Evolutionary conservation across 2,329 filamentous ascomycete genomes (phyloP).

Genomic region (Arthroderma sp.): DNA sequence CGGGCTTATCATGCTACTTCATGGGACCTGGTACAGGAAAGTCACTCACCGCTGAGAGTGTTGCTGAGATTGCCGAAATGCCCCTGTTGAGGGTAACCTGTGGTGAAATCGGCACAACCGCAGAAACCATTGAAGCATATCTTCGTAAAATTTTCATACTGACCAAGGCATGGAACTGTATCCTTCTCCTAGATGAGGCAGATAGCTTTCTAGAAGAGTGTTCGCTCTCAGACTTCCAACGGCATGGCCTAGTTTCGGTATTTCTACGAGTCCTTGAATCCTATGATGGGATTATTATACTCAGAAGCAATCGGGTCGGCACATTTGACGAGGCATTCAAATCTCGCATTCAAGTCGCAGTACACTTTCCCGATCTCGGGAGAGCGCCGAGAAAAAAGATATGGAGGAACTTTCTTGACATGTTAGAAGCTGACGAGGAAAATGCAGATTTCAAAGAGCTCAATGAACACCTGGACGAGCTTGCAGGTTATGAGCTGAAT

Average conservation of each 20-base stretch:
- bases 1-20: constrained; percentile 12
- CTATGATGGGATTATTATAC: constrained; percentile 25
- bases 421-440: constrained; percentile 9
- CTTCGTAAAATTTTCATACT: constrained; percentile 24
- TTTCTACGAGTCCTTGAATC: constrained; percentile 28
- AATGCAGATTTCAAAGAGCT: constrained; percentile 11
- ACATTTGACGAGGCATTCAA: constrained; percentile 27
- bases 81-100: constrained; percentile 11
- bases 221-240: constrained; percentile 9
- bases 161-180: constrained; percentile 10
- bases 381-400: constrained; percentile 6
- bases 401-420: constrained; percentile 14
- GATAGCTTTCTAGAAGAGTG: constrained; percentile 12
- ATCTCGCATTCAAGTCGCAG: constrained; percentile 17
- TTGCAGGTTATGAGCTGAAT: constrained; percentile 14
- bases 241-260: constrained; percentile 19
- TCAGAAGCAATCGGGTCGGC: constrained; percentile 24
- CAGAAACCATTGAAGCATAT: constrained; percentile 24
- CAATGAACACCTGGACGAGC: constrained; percentile 9
- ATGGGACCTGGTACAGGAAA: constrained; percentile 45
- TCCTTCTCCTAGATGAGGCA: constrained; percentile 12
- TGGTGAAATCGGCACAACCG: constrained; percentile 25
- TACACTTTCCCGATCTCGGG: constrained; percentile 8
- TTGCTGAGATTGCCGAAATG: constrained; percentile 39
- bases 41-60: constrained; percentile 54